These are phyloP conservation scores for Beauveria asiatica DNA, from an alignment of 2,329 filamentous ascomycete genomes.

Conservation along the genomic window DNA sequence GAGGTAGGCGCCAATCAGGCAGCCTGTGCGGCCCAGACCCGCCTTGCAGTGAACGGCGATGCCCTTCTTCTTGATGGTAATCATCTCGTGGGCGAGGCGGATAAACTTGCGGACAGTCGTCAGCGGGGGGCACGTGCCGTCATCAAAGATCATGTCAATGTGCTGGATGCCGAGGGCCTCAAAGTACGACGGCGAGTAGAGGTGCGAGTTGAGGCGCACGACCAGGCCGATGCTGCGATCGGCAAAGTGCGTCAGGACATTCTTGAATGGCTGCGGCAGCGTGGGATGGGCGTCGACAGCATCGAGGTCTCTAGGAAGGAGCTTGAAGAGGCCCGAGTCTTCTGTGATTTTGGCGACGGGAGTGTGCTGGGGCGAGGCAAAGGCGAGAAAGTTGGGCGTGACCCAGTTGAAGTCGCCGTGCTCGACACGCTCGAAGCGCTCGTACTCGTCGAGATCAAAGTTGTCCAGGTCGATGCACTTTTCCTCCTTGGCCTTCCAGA, in stretches of 20 bases:
- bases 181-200: conserved; percentile 97
- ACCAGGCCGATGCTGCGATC: conserved; percentile 86
- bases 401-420: conserved; percentile 99
- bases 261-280: conserved; percentile 85
- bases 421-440: conserved; percentile 89
- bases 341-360: conserved; percentile 65
- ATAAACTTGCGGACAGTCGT: conserved; percentile 91
- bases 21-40: conserved; percentile 88
- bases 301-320: conserved; percentile 66
- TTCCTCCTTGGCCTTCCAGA: conserved; percentile 98
- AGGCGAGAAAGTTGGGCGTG: conserved; percentile 88
- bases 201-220: conserved; percentile 86
- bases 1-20: conserved; percentile 91
- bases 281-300: conserved; percentile 62
- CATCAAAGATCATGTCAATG: conserved; percentile 98
- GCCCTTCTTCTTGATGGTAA: conserved; percentile 79
- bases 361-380: conserved; percentile 84
- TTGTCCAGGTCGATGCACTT: conserved; percentile 83
- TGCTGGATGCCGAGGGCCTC: conserved; percentile 91
- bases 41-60: conserved; percentile 99
- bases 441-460: conserved; percentile 95
- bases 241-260: conserved; percentile 82
- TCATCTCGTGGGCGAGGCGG: conserved; percentile 87
- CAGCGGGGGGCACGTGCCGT: conserved; percentile 88
- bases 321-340: conserved; percentile 63